A percentile compares a stretch with the other conserved stretches of the same genome.
phyloP scores from a whole-genome alignment of 164 flowering plant genomes.

The Nymphaea colorata region DNA sequence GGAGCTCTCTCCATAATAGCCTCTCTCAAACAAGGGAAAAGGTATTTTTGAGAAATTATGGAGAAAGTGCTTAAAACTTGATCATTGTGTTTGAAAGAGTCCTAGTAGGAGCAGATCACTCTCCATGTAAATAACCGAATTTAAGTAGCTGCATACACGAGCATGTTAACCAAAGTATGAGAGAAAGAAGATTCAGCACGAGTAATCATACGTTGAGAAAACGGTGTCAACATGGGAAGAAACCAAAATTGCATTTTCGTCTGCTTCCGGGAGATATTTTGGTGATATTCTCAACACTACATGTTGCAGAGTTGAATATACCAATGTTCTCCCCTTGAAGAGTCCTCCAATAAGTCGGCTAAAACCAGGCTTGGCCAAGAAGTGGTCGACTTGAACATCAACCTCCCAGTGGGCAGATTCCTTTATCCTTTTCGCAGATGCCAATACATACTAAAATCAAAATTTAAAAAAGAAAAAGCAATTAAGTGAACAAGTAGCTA shows the following conservation, averaged over 20 bases:
- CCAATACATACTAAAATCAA: constrained; percentile 53
- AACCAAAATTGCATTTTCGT: constrained; percentile 70
- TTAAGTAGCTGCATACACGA: no score
- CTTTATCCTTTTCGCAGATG: constrained; percentile 50
- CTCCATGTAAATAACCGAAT: no score
- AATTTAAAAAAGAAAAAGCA: not conserved
- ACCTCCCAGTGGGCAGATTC: constrained; percentile 86
- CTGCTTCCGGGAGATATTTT: constrained; percentile 57
- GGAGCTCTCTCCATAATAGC: no score
- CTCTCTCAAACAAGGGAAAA: no score
- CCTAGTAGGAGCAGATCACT: no score
- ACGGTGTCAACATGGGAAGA: constrained; percentile 97
- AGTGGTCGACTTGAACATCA: constrained; percentile 72
- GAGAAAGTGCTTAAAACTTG: no score
- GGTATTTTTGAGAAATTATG: no score
- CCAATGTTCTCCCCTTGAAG: constrained; percentile 68
- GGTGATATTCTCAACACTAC: constrained; percentile 68
- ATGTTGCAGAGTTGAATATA: constrained; percentile 79
- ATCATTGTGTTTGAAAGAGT: no score
- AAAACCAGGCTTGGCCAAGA: constrained; percentile 63
- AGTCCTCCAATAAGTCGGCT: constrained; percentile 56
- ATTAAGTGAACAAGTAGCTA: not conserved
- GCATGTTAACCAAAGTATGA: not conserved
- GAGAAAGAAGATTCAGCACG: no score
- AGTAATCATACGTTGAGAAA: constrained; percentile 58